Evolutionary conservation across 148 eudicot genomes (phyloP), one percentile per base, ranked within the genome.

Genomic region (Pouteria glomerata): DNA sequence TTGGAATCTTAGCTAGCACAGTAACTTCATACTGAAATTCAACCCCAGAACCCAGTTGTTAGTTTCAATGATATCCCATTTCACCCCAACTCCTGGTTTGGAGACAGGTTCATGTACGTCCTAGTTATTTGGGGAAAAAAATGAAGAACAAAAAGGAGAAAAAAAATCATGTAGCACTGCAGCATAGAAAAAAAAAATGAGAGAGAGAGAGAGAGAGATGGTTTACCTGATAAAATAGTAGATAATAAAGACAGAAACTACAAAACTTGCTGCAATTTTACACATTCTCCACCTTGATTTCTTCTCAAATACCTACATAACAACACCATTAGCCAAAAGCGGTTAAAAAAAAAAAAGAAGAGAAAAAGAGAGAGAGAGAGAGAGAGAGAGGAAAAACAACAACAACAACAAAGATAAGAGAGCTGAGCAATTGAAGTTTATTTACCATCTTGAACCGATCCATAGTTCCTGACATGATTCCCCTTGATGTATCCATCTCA

Each of bases 401-500:
- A n/a, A n/a, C n/a, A n/a, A n/a, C n/a, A n/a, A n/a, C n/a, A n/a
- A n/a, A n/a, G n/a, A n/a, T 67, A 33, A 63, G 44, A 64, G 27
- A 26, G 41, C 39, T 65, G 8, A 57, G 70, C 26, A 65, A 33
- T 58, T 50, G 14, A 31, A 26, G 62, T 52, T 66, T 35, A 60
- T 77, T 70, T 77, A 93, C 98, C 88, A 74, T 89, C 81, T 89
- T 90, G 82, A 89, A 93, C 57, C 89, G 85, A 74, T 86, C 85
- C 75, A 93, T 87, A 53, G 98, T 90, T 65, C 92, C 89, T 33
- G 94, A 90, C 82, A 93, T 72, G 69, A 87, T 79, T 55, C 98
- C 98, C 79, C 98, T 85, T n/a, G 96, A 85, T 71, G 94, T 72
- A 86, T 93, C 96, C 98, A 93, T 93, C 33, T 74, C 85, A 76